Percentiles rank a stretch among this genome's conserved stretches.
phyloP scores from a whole-genome alignment of 805 yeast genomes.

The Kodamaea laetipori region DNA sequence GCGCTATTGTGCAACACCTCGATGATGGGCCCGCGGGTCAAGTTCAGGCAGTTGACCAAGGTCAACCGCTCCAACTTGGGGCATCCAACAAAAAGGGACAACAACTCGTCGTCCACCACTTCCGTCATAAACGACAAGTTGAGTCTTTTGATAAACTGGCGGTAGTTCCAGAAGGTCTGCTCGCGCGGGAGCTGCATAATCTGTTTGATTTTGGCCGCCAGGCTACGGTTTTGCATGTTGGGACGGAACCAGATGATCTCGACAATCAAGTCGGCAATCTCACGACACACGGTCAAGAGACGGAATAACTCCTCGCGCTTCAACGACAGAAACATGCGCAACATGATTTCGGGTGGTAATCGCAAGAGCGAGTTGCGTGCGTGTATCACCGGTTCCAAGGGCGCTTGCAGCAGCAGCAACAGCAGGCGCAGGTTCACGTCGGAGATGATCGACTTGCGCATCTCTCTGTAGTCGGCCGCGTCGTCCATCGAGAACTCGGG shows the following conservation, averaged over 20 bases:
- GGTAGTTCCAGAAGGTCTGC: conserved; percentile 64
- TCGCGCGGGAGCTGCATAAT: conserved; percentile 53
- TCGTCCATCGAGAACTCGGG: conserved; percentile 38
- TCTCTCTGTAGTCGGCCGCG: conserved; percentile 35
- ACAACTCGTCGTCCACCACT: conserved; percentile 62
- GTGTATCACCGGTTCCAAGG: conserved; percentile 6
- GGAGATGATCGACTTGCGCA: conserved; percentile 34
- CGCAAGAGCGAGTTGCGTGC: conserved; percentile 42
- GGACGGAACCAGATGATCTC: conserved; percentile 91
- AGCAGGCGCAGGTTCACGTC: conserved; percentile 12
- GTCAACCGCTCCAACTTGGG: conserved; percentile 82
- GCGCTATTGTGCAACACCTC: conserved; percentile 64
- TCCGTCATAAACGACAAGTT: conserved; percentile 76
- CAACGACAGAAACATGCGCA: conserved; percentile 65
- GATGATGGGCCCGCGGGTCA: conserved; percentile 63
- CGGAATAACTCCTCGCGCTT: conserved; percentile 63
- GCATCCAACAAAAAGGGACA: conserved; percentile 66
- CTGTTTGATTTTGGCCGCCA: conserved; percentile 54
- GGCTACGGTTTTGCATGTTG: conserved; percentile 52
- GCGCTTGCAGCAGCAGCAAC: conserved; percentile 13
- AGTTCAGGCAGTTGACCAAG: conserved; percentile 71
- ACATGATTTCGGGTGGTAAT: conserved; percentile 61
- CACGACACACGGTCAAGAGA: conserved; percentile 71
- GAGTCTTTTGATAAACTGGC: conserved; percentile 70
- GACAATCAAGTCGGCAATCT: conserved; percentile 76